phyloP scores from a whole-genome alignment of 2,329 filamentous ascomycete species.

The Cordyceps javanica region DNA sequence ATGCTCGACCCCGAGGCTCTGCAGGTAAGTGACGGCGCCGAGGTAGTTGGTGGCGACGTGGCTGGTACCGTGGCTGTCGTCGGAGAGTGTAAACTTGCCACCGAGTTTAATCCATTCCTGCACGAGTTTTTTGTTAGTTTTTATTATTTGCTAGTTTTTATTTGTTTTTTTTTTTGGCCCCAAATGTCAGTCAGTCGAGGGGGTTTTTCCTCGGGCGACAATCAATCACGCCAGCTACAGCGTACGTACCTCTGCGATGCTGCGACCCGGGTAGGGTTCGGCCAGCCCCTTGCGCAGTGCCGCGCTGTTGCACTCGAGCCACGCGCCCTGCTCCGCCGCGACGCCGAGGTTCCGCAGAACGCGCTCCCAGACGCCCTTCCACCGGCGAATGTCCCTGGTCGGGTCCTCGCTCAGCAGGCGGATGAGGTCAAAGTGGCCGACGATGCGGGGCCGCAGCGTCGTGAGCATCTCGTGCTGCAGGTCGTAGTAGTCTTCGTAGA shows the following conservation, averaged over 20 bases:
- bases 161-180: too few species aligned
- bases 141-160: too few species aligned
- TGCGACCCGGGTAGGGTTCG: constrained; percentile 79
- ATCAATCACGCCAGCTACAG: background rate
- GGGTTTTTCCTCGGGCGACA: too few species aligned
- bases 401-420: constrained; percentile 70
- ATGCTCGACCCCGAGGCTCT: constrained; percentile 55
- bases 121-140: background rate
- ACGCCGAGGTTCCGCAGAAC: constrained; percentile 68
- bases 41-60: constrained; percentile 84
- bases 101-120: constrained; percentile 66
- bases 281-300: constrained; percentile 81
- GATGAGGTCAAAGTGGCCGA: constrained; percentile 93
- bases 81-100: constrained; percentile 83
- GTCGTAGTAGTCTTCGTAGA: constrained; percentile 85
- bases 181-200: too few species aligned
- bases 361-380: constrained; percentile 64
- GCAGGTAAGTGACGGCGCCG: constrained; percentile 63
- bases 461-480: constrained; percentile 75
- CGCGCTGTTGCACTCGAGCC: constrained; percentile 85
- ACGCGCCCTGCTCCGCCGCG: constrained; percentile 66
- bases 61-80: constrained; percentile 85
- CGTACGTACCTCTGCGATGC: constrained; percentile 70
- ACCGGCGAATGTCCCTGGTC: constrained; percentile 50
- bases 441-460: constrained; percentile 64